Conservation (phyloP, 2,329 filamentous ascomycete species). For the Fusarium duplospermum region DNA sequence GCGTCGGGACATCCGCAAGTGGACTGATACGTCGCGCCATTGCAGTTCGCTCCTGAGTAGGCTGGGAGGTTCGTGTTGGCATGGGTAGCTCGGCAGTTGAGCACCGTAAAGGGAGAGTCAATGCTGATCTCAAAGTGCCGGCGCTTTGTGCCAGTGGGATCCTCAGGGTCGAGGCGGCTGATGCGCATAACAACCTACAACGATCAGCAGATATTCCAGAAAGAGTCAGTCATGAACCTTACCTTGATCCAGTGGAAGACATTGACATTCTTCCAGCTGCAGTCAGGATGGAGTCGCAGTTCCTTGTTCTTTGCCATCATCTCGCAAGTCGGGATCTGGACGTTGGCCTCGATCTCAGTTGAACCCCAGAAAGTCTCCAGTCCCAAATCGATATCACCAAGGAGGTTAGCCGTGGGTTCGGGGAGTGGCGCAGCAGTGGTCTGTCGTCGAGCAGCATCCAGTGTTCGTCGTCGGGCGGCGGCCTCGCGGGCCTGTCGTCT, state of each 20-base stretch:
- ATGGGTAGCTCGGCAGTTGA: constrained; percentile 92
- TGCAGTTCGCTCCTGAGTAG: constrained; percentile 70
- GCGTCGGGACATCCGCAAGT: constrained; percentile 67
- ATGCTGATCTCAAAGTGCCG: constrained; percentile 97
- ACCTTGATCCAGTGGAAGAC: constrained; percentile 98
- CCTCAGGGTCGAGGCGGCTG: constrained; percentile 82
- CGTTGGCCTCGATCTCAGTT: constrained; percentile 94
- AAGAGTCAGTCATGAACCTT: constrained; percentile 42
- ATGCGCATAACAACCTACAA: constrained; percentile 88
- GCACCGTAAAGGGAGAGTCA: constrained; percentile 92
- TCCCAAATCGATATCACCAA: constrained; percentile 81
- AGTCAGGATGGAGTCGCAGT: constrained; percentile 83
- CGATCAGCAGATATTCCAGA: constrained; percentile 18
- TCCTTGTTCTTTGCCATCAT: constrained; percentile 81
- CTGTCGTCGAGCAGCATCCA: constrained; percentile 59
- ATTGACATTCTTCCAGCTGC: constrained; percentile 92
- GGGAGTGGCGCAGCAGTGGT: constrained; percentile 57
- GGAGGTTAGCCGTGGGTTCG: constrained; percentile 73
- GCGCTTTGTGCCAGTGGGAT: constrained; percentile 77
- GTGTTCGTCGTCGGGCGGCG: constrained; percentile 64
- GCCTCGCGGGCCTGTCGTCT: constrained; percentile 60
- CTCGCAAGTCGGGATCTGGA: constrained; percentile 89
- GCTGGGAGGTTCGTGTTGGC: constrained; percentile 88
- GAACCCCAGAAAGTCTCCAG: constrained; percentile 82
- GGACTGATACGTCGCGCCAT: constrained; percentile 57